Evolutionary conservation across 768 basidiomycete genomes (phyloP).

Genomic region (Suillus brevipes): DNA sequence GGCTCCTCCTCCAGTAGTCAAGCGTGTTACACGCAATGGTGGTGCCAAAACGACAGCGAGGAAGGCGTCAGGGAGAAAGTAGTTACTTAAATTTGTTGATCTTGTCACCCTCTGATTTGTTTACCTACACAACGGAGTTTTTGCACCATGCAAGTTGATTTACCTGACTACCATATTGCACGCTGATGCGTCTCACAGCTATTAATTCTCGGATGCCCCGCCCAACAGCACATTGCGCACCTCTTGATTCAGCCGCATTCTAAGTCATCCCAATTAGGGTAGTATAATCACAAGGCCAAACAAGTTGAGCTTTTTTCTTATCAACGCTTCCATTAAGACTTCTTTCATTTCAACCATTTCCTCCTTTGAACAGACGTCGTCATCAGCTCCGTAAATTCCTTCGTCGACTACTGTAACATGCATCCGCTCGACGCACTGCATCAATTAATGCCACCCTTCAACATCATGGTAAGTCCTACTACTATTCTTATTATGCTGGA

Average conservation of each 20-base stretch:
- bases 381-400: no score
- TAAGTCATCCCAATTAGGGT: background rate
- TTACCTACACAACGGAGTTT: no score
- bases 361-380: no score
- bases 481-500: slow-evolving; percentile 81
- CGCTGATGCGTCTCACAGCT: no score
- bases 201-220: no score
- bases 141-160: no score
- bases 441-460: slow-evolving; percentile 45
- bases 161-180: no score
- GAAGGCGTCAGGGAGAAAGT: background rate
- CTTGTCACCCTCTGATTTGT: background rate
- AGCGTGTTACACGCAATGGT: background rate
- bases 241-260: no score
- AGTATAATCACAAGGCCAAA: background rate
- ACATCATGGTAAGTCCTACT: slow-evolving; percentile 70
- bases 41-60: background rate
- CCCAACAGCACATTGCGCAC: no score
- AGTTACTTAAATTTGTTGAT: background rate
- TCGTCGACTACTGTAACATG: no score
- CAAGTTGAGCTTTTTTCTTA: background rate
- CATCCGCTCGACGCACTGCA: slow-evolving; percentile 5
- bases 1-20: background rate
- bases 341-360: background rate
- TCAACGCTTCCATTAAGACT: background rate